Evolutionary conservation across 2,329 filamentous ascomycete species (phyloP).

Genomic region (Trichoderma gracile): DNA sequence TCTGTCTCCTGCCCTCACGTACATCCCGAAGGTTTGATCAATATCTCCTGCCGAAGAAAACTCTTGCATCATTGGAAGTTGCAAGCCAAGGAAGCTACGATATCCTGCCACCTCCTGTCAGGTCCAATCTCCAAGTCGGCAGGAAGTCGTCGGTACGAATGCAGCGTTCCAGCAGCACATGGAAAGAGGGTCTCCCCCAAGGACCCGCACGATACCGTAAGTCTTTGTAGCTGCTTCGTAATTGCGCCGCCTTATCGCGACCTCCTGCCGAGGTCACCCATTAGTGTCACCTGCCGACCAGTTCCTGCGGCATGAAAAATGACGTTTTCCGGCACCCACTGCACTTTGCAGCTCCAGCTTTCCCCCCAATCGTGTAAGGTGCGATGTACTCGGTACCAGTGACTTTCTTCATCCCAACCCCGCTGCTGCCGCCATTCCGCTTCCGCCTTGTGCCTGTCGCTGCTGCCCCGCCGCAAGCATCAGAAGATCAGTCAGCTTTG

Average conservation of each 20-base stretch:
- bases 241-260: neutral
- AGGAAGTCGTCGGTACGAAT: neutral
- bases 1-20: neutral
- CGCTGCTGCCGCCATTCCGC: slow-evolving; percentile 1
- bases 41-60: slow-evolving; percentile 4
- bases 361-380: too few species aligned
- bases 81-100: slow-evolving; percentile 3
- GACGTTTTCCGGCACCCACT: slow-evolving; percentile 19
- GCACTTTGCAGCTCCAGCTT: neutral
- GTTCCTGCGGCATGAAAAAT: slow-evolving; percentile 22
- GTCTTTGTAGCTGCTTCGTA: slow-evolving; percentile 16
- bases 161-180: neutral
- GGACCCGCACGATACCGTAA: slow-evolving; percentile 7
- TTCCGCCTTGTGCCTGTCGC: neutral
- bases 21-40: neutral
- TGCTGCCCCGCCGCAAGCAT: slow-evolving; percentile 14
- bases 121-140: neutral
- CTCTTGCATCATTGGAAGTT: neutral
- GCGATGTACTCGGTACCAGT: neutral
- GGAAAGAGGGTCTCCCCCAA: neutral
- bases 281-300: slow-evolving; percentile 13
- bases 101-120: neutral
- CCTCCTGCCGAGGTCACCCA: neutral
- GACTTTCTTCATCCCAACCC: neutral
- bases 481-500: slow-evolving; percentile 5